Percentiles rank a stretch among this genome's conserved stretches.
Evolutionary conservation across 805 yeast species (phyloP).

Genomic region (Candida manassasensis): DNA sequence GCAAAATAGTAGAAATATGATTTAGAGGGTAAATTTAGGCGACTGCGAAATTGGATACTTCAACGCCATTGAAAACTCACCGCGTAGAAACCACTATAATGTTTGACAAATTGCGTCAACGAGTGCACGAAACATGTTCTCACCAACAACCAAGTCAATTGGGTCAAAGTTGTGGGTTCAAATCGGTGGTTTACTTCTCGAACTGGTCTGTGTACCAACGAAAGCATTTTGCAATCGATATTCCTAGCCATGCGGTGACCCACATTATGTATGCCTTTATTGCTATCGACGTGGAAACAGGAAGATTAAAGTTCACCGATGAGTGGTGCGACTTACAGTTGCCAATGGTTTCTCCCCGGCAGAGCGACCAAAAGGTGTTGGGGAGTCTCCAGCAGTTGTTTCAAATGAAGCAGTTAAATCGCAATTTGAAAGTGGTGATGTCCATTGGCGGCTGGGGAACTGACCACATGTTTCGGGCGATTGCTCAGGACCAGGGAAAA

Average conservation of each 20-base stretch:
- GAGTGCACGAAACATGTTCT: not conserved
- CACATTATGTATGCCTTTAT: conserved; percentile 79
- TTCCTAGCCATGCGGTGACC: conserved; percentile 54
- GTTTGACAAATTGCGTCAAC: not conserved
- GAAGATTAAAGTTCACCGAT: conserved; percentile 54
- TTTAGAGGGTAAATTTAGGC: no score
- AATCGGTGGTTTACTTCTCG: conserved; percentile 45
- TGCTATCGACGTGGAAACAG: conserved; percentile 49
- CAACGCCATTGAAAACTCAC: no score
- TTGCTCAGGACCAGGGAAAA: conserved; percentile 17
- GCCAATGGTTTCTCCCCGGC: conserved; percentile 22
- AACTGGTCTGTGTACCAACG: conserved; percentile 42
- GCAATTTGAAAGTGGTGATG: conserved; percentile 52
- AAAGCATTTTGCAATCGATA: conserved; percentile 53
- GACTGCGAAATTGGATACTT: no score
- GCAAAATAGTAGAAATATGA: no score
- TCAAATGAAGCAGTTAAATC: conserved; percentile 37
- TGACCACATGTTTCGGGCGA: conserved; percentile 33
- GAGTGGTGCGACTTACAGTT: conserved; percentile 59
- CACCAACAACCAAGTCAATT: not conserved
- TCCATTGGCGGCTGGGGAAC: conserved; percentile 84
- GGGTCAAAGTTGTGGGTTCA: conserved; percentile 6
- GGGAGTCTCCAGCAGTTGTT: conserved; percentile 52
- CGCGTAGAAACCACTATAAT: not conserved
- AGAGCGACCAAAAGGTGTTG: conserved; percentile 12